These are phyloP conservation scores for Dissophora ornata DNA, from an alignment of 192 early-diverging fungal species.

Conservation along the genomic window DNA sequence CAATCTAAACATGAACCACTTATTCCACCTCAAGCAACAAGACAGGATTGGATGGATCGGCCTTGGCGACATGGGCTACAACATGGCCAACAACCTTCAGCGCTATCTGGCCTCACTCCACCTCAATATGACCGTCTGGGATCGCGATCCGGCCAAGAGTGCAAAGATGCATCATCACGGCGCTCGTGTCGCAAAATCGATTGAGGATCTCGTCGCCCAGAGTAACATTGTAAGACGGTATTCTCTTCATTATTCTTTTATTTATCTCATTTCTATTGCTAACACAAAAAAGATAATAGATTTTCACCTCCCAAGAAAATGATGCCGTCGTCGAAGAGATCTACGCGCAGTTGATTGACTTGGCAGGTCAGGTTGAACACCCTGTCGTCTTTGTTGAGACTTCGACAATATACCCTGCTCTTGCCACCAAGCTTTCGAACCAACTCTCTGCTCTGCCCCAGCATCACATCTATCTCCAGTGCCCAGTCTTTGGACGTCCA, in stretches of 20 bases:
- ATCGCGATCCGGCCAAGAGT: constrained; percentile 67
- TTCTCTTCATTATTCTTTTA: too few species aligned
- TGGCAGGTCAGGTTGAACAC: constrained; percentile 44
- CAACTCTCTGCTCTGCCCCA: constrained; percentile 24
- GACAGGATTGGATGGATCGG: constrained; percentile 52
- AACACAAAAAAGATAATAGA: too few species aligned
- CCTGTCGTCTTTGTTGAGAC: constrained; percentile 67
- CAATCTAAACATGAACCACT: constrained; percentile 19
- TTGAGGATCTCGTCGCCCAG: constrained; percentile 56
- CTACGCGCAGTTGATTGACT: constrained; percentile 58
- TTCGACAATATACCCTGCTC: constrained; percentile 68
- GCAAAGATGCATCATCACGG: constrained; percentile 56
- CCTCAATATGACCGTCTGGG: constrained; percentile 66
- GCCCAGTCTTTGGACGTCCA: constrained; percentile 56
- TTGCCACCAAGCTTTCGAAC: constrained; percentile 48
- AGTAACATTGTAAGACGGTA: constrained; percentile 59
- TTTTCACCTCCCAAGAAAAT: constrained; percentile 71
- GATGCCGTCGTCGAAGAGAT: constrained; percentile 66
- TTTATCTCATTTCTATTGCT: too few species aligned
- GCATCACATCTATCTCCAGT: constrained; percentile 54
- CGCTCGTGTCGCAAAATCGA: constrained; percentile 49
- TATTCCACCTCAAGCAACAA: constrained; percentile 49
- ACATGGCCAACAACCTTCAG: constrained; percentile 73
- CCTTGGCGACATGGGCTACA: constrained; percentile 50
- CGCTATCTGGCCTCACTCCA: constrained; percentile 52